phyloP scores from a whole-genome alignment of 768 basidiomycete species.

The Candolleomyces aberdarensis region DNA sequence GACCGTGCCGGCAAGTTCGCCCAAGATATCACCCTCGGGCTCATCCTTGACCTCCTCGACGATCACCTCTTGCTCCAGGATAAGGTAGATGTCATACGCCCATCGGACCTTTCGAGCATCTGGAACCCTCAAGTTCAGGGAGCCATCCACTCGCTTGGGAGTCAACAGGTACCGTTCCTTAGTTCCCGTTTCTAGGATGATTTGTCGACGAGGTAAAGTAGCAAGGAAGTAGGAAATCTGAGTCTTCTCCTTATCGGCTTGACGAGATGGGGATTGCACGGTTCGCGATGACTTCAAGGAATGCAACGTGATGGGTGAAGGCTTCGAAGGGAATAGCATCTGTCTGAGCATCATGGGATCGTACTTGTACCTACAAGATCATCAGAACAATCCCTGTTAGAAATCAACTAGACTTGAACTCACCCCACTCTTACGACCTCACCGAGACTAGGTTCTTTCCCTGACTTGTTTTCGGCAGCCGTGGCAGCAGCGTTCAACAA shows the following conservation, averaged over 20 bases:
- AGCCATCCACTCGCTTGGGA: conserved; percentile 6
- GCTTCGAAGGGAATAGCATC: background rate
- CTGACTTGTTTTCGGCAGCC: background rate
- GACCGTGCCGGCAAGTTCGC: background rate
- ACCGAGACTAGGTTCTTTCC: background rate
- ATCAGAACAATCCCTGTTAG: background rate
- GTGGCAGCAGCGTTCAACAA: background rate
- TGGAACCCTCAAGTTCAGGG: conserved; percentile 21
- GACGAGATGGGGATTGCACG: background rate
- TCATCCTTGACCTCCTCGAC: conserved; percentile 13
- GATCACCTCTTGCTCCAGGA: conserved; percentile 31
- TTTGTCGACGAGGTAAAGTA: conserved; percentile 18
- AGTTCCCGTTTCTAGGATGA: conserved; percentile 35
- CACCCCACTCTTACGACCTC: conserved; percentile 8
- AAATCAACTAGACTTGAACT: background rate
- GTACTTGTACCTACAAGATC: conserved; percentile 2
- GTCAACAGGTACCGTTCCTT: conserved; percentile 37
- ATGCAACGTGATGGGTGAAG: background rate
- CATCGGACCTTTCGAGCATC: conserved; percentile 7
- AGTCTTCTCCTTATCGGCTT: background rate
- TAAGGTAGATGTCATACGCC: conserved; percentile 36
- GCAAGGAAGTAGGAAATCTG: conserved; percentile 1
- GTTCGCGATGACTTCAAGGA: background rate
- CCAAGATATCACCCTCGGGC: background rate
- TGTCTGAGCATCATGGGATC: conserved; percentile 1